phyloP scores from a whole-genome alignment of 83 land plant species.

The Thuja plicata region DNA sequence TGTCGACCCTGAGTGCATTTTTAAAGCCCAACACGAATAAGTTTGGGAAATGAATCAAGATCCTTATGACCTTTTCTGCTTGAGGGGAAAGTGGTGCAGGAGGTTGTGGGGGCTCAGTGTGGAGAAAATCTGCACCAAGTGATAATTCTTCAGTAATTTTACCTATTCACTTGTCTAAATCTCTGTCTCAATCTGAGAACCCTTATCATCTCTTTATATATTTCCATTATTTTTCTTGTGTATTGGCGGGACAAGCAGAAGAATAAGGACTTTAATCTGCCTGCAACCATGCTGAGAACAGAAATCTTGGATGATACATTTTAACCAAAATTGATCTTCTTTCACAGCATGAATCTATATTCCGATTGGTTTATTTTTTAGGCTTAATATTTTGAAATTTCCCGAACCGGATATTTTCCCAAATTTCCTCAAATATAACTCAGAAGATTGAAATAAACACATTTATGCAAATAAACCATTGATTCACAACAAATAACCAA shows the following conservation, averaged over 20 bases:
- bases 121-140: neutral
- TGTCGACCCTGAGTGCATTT: neutral
- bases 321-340: neutral
- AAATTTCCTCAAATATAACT: too few relatives aligned
- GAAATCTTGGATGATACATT: neutral
- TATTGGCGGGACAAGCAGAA: neutral
- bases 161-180: neutral
- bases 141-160: neutral
- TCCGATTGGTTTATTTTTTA: neutral
- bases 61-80: neutral
- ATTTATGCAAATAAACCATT: too few relatives aligned
- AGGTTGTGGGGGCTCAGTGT: neutral
- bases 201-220: neutral
- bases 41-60: neutral
- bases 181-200: neutral
- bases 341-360: neutral
- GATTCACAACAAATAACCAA: too few relatives aligned
- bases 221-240: neutral
- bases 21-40: neutral
- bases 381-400: too few relatives aligned
- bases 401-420: too few relatives aligned
- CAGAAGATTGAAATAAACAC: too few relatives aligned
- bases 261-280: neutral
- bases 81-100: too few relatives aligned
- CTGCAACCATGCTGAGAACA: neutral